A percentile compares a stretch with the other conserved stretches of the same genome.
These are phyloP conservation scores for Paraconiothyrium brasiliense DNA, from an alignment of 2,329 filamentous ascomycete species.

Conservation along the genomic window DNA sequence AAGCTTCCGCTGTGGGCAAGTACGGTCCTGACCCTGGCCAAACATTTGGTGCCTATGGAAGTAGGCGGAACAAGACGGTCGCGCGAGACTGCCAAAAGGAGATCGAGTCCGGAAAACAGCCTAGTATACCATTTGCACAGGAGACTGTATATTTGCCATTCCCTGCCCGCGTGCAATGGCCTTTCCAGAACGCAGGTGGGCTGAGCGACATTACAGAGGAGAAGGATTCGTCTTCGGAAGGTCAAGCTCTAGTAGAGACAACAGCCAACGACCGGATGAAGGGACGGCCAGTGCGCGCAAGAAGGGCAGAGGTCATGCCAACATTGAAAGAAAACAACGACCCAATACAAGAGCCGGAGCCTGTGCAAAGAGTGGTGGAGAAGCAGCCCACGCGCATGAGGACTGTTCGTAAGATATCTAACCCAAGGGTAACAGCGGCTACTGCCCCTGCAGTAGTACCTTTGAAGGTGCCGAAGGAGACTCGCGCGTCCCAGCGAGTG, in stretches of 20 bases:
- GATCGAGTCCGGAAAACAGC: constrained; percentile 57
- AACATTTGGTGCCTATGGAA: constrained; percentile 57
- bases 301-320: constrained; percentile 37
- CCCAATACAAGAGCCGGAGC: constrained; percentile 38
- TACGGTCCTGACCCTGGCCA: constrained; percentile 56
- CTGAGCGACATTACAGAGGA: constrained; percentile 53
- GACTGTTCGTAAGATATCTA: constrained; percentile 47
- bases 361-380: constrained; percentile 40
- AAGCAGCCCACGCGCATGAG: constrained; percentile 49
- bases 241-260: constrained; percentile 54
- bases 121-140: constrained; percentile 59
- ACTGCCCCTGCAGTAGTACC: constrained; percentile 41
- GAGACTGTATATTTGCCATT: constrained; percentile 60
- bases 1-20: constrained; percentile 60
- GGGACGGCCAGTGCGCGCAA: constrained; percentile 35
- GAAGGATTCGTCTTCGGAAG: constrained; percentile 51
- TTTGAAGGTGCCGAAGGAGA: constrained; percentile 39
- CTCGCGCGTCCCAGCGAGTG: constrained; percentile 38
- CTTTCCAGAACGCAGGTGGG: constrained; percentile 40
- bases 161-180: constrained; percentile 51
- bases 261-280: constrained; percentile 55
- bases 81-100: constrained; percentile 61
- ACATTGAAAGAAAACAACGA: constrained; percentile 50
- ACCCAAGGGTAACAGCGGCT: constrained; percentile 43
- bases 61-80: constrained; percentile 59